Conservation (phyloP, 2,329 filamentous ascomycete genomes). For the Ophiosphaerella narmari region DNA sequence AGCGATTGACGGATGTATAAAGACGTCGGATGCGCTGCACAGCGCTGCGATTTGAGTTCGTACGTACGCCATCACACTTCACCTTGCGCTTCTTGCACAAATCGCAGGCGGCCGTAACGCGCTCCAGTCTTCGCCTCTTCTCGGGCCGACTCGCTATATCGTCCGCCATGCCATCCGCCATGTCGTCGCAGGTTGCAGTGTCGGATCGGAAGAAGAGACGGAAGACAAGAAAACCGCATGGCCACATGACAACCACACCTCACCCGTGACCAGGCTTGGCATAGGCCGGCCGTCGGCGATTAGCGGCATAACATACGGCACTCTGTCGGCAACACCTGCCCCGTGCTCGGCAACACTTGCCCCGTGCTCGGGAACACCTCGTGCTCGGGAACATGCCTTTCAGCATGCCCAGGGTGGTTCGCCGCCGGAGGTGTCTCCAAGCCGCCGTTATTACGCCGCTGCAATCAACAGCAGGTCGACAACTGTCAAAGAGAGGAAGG, state of each 20-base stretch:
- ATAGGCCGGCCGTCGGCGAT: background rate
- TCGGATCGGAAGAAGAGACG: background rate
- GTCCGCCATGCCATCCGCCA: background rate
- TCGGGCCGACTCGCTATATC: slow-evolving; percentile 6
- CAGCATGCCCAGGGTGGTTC: background rate
- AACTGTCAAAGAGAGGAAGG: background rate
- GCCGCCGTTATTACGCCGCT: slow-evolving; percentile 8
- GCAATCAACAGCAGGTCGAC: background rate
- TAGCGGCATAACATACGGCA: no score
- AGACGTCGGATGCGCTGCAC: background rate
- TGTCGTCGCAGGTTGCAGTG: background rate
- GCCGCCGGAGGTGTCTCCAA: background rate
- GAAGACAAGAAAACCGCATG: background rate
- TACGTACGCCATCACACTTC: slow-evolving; percentile 54
- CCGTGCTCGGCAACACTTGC: background rate
- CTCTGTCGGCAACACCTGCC: background rate
- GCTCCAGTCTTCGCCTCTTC: slow-evolving; percentile 32
- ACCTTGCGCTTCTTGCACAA: slow-evolving; percentile 45
- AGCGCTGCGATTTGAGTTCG: background rate
- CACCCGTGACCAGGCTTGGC: background rate
- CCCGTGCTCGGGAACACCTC: background rate
- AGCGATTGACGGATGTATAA: no score
- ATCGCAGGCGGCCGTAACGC: slow-evolving; percentile 37
- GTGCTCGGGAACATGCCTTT: background rate
- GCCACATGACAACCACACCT: background rate